These are phyloP conservation scores for Colletotrichum karsti DNA, from an alignment of 2,329 filamentous ascomycete genomes.

Conservation along the genomic window DNA sequence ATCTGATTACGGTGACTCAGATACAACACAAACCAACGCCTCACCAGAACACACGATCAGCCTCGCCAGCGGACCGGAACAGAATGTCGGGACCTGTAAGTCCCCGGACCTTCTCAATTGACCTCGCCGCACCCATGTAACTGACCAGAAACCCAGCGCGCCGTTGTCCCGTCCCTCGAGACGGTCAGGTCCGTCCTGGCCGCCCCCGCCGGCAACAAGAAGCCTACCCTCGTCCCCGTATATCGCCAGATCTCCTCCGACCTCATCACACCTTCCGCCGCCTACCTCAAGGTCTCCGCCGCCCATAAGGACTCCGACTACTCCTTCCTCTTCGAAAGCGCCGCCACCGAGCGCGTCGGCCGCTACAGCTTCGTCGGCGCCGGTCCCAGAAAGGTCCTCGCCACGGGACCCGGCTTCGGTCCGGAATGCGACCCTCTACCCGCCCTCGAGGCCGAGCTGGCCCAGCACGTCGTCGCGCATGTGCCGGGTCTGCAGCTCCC, in stretches of 20 bases:
- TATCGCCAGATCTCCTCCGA: constrained; percentile 90
- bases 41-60: background rate
- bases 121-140: background rate
- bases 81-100: constrained; percentile 28
- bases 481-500: constrained; percentile 86
- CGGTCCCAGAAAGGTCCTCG: constrained; percentile 80
- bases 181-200: constrained; percentile 52
- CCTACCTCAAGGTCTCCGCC: constrained; percentile 89
- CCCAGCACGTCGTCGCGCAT: constrained; percentile 79
- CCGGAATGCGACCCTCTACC: constrained; percentile 86
- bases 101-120: constrained; percentile 6
- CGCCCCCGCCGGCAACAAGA: constrained; percentile 36
- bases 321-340: constrained; percentile 96
- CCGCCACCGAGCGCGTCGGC: constrained; percentile 91
- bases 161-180: constrained; percentile 55
- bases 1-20: constrained; percentile 24
- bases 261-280: constrained; percentile 91
- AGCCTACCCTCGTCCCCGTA: constrained; percentile 80
- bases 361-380: constrained; percentile 96
- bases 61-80: constrained; percentile 4
- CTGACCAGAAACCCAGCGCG: constrained; percentile 39
- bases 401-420: constrained; percentile 88
- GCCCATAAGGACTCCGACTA: constrained; percentile 75
- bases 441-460: constrained; percentile 81
- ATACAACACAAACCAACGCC: constrained; percentile 5